Percentiles rank a stretch among this genome's conserved stretches.
Evolutionary conservation across 192 early-diverging fungal genomes (phyloP).

Genomic region (Entomortierella parvispora): DNA sequence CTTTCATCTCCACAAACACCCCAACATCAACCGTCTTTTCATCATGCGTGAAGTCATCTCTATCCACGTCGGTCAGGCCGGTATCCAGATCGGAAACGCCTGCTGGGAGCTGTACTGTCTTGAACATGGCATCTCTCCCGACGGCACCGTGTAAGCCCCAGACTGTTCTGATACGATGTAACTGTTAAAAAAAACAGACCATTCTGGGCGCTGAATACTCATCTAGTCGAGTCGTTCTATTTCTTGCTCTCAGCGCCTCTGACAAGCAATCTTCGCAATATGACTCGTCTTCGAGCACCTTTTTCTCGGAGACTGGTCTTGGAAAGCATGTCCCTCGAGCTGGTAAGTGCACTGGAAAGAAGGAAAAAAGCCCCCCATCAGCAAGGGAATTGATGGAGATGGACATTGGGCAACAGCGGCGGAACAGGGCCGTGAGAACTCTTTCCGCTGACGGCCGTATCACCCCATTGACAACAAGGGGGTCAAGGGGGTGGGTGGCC

Average conservation of each 20-base stretch:
- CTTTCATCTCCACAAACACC: neutral
- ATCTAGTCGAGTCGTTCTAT: neutral
- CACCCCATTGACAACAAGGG: no score
- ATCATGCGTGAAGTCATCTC: slow-evolving; percentile 84
- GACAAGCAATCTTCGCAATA: slow-evolving; percentile 81
- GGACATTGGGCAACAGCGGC: neutral
- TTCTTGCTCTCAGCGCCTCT: slow-evolving; percentile 52
- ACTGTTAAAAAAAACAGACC: neutral
- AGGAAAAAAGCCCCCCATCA: no score
- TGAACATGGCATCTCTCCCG: slow-evolving; percentile 98
- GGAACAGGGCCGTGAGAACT: neutral
- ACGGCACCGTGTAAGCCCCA: slow-evolving; percentile 78
- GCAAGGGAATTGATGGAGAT: neutral
- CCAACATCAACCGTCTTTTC: slow-evolving; percentile 4
- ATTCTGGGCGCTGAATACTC: neutral
- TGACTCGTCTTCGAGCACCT: slow-evolving; percentile 97
- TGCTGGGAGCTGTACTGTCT: slow-evolving; percentile 99
- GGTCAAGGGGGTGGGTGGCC: no score
- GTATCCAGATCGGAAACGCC: slow-evolving; percentile 99
- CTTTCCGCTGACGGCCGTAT: neutral
- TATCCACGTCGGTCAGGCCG: slow-evolving; percentile 89
- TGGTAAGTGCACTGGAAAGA: no score
- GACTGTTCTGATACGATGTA: neutral
- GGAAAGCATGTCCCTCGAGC: slow-evolving; percentile 99
- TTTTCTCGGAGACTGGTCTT: slow-evolving; percentile 99